These are phyloP conservation scores for Arthrobotrys sinensis DNA, from an alignment of 2,329 filamentous ascomycete genomes.

Conservation along the genomic window DNA sequence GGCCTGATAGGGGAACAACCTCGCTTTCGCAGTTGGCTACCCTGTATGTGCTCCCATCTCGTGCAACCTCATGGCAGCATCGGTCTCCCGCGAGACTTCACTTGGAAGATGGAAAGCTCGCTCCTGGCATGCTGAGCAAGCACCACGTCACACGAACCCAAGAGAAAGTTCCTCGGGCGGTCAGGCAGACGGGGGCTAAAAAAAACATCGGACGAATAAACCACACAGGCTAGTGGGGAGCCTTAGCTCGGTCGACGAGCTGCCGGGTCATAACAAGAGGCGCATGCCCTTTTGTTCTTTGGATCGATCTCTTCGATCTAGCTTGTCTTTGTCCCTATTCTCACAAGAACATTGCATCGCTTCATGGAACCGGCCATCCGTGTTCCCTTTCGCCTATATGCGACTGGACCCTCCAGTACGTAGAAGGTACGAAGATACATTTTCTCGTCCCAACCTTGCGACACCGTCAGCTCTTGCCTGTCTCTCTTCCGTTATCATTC, in stretches of 20 bases:
- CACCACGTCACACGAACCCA: conserved; percentile 61
- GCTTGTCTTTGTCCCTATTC: conserved; percentile 32
- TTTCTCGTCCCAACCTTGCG: conserved; percentile 27
- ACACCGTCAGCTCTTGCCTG: conserved; percentile 22
- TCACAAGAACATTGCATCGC: conserved; percentile 31
- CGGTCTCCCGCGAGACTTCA: conserved; percentile 27
- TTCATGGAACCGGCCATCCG: conserved; percentile 27
- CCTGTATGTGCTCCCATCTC: conserved; percentile 20
- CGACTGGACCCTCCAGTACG: conserved; percentile 34
- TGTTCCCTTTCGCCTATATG: conserved; percentile 44
- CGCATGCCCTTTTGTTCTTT: conserved; percentile 48
- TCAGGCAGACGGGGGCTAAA: conserved; percentile 39
- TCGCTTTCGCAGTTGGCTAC: conserved; percentile 11
- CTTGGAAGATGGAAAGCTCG: conserved; percentile 21
- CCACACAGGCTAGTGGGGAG: conserved; percentile 39
- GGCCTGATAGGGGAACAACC: conserved; percentile 33
- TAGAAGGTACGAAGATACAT: conserved; percentile 21
- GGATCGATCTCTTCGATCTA: conserved; percentile 37
- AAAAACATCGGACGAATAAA: conserved; percentile 58
- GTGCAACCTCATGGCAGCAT: conserved; percentile 20
- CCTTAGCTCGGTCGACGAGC: conserved; percentile 21
- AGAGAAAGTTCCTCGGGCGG: conserved; percentile 40
- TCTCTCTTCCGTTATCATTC: conserved; percentile 55
- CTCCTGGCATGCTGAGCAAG: conserved; percentile 39
- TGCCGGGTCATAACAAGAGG: conserved; percentile 24